Evolutionary conservation across 345 rosid species (phyloP), one percentile per base, ranked within the genome.

Genomic region (Aurinia saxatilis): DNA sequence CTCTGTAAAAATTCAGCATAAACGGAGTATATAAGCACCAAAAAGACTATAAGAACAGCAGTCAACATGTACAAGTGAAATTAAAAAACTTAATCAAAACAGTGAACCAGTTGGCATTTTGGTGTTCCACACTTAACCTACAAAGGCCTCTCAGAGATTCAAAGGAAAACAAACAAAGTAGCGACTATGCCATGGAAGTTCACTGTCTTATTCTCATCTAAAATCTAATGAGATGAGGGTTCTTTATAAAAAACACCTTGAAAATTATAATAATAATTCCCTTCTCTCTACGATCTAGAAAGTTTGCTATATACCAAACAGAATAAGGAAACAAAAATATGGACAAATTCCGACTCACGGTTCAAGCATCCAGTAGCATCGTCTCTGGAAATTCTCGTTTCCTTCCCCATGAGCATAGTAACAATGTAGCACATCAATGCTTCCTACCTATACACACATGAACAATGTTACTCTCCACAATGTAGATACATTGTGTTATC

Each of bases 351-450:
- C 52, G 42, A 79, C 95, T 80, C 73, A 91, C 96, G 70, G 77
- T 59, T 91, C 88, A 74, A 91, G 98, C 96, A 86, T 81, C 98
- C 96, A 91, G 59, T 91, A 91, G 77, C 96, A 80, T 65, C 98
- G 98, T 60, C 98, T 84, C 77, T 91, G 98, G 67, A 91, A 91
- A 62, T 73, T 81, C 68, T 84, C 95, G 48, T 84, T 86, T 16
- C 84, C 98, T 77, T 91, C 95, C 60, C 98, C 96, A 59, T 88
- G 98, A 17, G 98, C 98, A 77, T 91, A 91, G 78, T 91, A 91
- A 78, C 98, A 91, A 57, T 91, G 98, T 60, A 91, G 68, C 42
- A 86, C 84, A 77, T 91, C 98, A 63, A 91, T 65, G 63, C 98
- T 86, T 70, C 98, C 96, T 72, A 86, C 96, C 98, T 91, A 76